phyloP scores from a whole-genome alignment of 2,329 filamentous ascomycete species.

The Leptographium procerum region DNA sequence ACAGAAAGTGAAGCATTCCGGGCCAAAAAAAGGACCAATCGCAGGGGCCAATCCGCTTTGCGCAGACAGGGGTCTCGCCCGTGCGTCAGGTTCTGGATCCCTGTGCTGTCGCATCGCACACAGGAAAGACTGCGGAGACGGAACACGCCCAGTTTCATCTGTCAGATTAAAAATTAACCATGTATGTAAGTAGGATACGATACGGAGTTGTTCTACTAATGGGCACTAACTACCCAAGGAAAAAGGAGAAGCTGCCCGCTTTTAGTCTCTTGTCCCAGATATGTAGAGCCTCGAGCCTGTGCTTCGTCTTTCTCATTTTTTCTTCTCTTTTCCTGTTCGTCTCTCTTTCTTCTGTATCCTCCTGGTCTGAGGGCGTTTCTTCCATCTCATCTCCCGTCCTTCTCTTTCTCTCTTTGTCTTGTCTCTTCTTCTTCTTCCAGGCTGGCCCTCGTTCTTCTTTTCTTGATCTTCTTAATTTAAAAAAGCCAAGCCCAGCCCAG shows the following conservation, averaged over 20 bases:
- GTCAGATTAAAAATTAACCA: background rate
- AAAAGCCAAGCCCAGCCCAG: too few species aligned
- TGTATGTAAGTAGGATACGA: too few species aligned
- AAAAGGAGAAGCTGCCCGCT: background rate
- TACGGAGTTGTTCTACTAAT: too few species aligned
- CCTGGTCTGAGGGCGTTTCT: background rate
- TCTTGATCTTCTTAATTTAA: too few species aligned
- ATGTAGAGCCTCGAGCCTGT: background rate
- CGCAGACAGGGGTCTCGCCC: background rate
- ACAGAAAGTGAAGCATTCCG: background rate
- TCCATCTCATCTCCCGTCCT: background rate
- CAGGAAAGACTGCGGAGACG: background rate
- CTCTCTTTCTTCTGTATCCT: background rate
- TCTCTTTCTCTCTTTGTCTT: background rate
- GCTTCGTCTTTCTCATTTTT: background rate
- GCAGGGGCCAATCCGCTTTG: background rate
- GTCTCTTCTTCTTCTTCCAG: background rate
- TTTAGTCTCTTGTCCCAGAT: too few species aligned
- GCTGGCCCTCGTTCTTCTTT: constrained; percentile 4
- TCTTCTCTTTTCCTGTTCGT: background rate
- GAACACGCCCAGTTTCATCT: background rate
- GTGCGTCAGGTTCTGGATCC: background rate
- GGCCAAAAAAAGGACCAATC: background rate
- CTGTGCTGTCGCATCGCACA: background rate
- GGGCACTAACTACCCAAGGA: too few species aligned